Conservation (phyloP, 768 basidiomycete species). For the Tylopilus cervinicoccineus region DNA sequence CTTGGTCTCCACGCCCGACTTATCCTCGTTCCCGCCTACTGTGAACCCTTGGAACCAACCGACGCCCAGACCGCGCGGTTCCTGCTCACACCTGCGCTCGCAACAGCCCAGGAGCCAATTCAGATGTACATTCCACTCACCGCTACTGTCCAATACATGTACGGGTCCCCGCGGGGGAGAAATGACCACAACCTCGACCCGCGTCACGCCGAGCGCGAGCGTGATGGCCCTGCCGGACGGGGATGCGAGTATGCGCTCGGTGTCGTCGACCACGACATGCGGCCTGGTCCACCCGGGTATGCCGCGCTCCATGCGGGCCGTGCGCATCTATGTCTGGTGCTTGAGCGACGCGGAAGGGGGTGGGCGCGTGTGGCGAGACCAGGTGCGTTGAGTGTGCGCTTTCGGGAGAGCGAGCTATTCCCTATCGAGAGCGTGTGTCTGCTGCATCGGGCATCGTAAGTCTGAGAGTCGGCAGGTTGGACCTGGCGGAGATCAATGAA, state of each 20-base stretch:
- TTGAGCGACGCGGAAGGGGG: conserved; percentile 17
- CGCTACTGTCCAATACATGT: background rate
- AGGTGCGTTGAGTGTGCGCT: conserved; percentile 18
- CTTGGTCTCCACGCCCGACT: conserved; percentile 17
- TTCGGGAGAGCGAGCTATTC: conserved; percentile 22
- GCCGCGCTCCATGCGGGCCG: conserved; percentile 18
- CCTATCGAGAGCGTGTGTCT: conserved; percentile 20
- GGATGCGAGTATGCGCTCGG: conserved; percentile 19
- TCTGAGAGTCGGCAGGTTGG: too few relatives aligned
- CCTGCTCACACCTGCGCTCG: conserved; percentile 19
- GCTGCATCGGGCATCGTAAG: conserved; percentile 15
- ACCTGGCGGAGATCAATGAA: too few relatives aligned
- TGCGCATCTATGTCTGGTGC: conserved; percentile 20
- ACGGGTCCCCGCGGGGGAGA: conserved; percentile 3
- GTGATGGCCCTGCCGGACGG: conserved; percentile 1
- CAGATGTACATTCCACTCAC: conserved; percentile 14
- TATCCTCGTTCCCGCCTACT: conserved; percentile 20
- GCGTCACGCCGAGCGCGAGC: background rate
- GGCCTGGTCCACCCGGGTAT: conserved; percentile 19
- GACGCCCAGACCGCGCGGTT: conserved; percentile 12
- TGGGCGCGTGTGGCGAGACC: conserved; percentile 22
- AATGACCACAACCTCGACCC: background rate
- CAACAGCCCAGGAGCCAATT: conserved; percentile 17
- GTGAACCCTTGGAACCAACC: conserved; percentile 16
- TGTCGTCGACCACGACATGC: conserved; percentile 22